These are phyloP conservation scores for Citrullus mucosospermus DNA, from an alignment of 306 rosid genomes.

Conservation along the genomic window DNA sequence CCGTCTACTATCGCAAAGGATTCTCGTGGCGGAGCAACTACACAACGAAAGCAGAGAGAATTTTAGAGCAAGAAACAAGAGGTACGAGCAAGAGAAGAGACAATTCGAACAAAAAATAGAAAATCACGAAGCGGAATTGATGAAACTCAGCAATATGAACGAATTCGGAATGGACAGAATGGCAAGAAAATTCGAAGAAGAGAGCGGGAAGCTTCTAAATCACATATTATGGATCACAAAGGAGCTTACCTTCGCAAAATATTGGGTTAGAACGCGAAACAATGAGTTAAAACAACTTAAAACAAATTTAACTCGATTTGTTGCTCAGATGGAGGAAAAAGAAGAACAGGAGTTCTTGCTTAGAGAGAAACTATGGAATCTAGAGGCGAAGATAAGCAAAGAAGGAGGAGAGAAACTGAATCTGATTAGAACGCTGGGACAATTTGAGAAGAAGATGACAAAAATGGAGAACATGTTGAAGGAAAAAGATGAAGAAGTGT, in stretches of 20 bases:
- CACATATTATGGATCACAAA: slow-evolving; percentile 21
- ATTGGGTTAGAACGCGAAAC: slow-evolving; percentile 25
- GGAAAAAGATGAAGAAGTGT: slow-evolving; percentile 48
- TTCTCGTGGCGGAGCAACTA: slow-evolving; percentile 58
- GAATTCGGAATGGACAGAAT: slow-evolving; percentile 16
- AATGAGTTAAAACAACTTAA: slow-evolving; percentile 21
- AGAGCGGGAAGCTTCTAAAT: neutral
- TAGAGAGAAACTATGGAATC: slow-evolving; percentile 38
- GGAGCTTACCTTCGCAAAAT: slow-evolving; percentile 35
- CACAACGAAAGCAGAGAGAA: slow-evolving; percentile 44
- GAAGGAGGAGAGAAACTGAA: slow-evolving; percentile 56
- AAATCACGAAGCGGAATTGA: slow-evolving; percentile 19
- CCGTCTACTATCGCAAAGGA: slow-evolving; percentile 38
- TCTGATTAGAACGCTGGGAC: slow-evolving; percentile 20
- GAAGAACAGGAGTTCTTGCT: slow-evolving; percentile 37
- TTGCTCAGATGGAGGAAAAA: slow-evolving; percentile 19
- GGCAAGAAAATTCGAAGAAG: slow-evolving; percentile 22
- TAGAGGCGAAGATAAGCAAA: slow-evolving; percentile 44
- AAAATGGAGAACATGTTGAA: slow-evolving; percentile 34
- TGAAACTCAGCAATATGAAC: slow-evolving; percentile 4
- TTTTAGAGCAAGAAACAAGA: slow-evolving; percentile 20
- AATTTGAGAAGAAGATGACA: slow-evolving; percentile 41
- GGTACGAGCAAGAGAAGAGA: slow-evolving; percentile 32
- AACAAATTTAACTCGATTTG: slow-evolving; percentile 15
- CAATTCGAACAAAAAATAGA: slow-evolving; percentile 23